phyloP scores from a whole-genome alignment of 768 basidiomycete species.

The Leccinum pellstonianum region DNA sequence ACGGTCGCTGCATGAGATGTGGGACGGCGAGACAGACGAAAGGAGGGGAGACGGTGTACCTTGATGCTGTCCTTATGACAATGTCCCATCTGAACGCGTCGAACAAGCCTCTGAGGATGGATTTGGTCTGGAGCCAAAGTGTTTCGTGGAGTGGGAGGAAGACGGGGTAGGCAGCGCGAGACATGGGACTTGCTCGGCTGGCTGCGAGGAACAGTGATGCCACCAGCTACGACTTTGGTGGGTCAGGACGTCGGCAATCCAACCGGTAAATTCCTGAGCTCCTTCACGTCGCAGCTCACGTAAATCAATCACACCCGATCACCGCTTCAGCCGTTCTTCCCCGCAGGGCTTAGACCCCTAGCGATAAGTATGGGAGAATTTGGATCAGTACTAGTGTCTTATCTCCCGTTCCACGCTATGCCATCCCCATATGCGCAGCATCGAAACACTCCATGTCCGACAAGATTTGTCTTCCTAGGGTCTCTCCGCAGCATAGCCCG shows the following conservation, averaged over 20 bases:
- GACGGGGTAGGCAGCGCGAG: constrained; percentile 61
- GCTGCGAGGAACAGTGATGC: background rate
- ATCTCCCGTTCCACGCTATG: constrained; percentile 1
- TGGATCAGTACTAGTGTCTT: background rate
- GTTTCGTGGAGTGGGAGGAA: constrained; percentile 69
- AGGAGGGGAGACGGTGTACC: constrained; percentile 41
- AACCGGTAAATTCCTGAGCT: constrained; percentile 15
- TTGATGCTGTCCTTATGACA: constrained; percentile 54
- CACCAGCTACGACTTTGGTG: background rate
- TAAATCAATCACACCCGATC: background rate
- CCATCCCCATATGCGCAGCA: background rate
- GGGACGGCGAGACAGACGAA: constrained; percentile 8
- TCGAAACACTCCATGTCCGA: background rate
- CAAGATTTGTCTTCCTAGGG: background rate
- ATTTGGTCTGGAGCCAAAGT: constrained; percentile 55
- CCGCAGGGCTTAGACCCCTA: constrained; percentile 8
- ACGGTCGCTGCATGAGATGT: constrained; percentile 51
- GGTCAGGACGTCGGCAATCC: constrained; percentile 10
- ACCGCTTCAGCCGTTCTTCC: constrained; percentile 5
- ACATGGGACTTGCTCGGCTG: constrained; percentile 21
- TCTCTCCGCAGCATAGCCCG: background rate
- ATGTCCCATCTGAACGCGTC: constrained; percentile 76
- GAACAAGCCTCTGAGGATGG: constrained; percentile 56
- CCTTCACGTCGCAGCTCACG: background rate
- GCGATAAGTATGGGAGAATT: background rate